phyloP scores from a whole-genome alignment of 768 basidiomycete species.

The Dacryopinax primogenitus region DNA sequence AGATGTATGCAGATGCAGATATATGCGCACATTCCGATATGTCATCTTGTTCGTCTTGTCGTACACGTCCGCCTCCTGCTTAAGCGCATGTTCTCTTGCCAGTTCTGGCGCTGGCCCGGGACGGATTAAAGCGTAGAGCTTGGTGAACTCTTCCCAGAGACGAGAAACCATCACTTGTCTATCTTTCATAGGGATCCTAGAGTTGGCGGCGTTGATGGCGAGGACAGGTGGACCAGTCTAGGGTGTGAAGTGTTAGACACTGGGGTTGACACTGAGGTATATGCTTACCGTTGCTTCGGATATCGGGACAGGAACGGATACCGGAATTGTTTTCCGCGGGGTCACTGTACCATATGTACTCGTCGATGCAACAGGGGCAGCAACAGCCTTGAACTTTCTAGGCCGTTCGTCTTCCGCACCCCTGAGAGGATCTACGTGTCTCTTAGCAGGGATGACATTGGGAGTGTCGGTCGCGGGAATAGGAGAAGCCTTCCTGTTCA shows the following conservation, averaged over 20 bases:
- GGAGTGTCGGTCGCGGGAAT: neutral
- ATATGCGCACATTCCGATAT: slow-evolving; percentile 58
- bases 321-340: slow-evolving; percentile 33
- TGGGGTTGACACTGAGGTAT: neutral
- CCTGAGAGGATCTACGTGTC: slow-evolving; percentile 30
- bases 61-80: slow-evolving; percentile 72
- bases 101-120: slow-evolving; percentile 40
- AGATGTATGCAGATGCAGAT: slow-evolving; percentile 16
- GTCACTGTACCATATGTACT: no score
- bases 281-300: slow-evolving; percentile 8
- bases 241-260: neutral
- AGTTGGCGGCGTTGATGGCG: slow-evolving; percentile 50
- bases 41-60: slow-evolving; percentile 58
- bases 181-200: slow-evolving; percentile 57
- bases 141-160: slow-evolving; percentile 57
- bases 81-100: slow-evolving; percentile 64
- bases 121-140: slow-evolving; percentile 50
- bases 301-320: slow-evolving; percentile 31
- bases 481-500: slow-evolving; percentile 1
- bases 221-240: slow-evolving; percentile 55
- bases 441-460: slow-evolving; percentile 37
- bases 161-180: slow-evolving; percentile 65
- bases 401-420: slow-evolving; percentile 39
- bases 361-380: no score
- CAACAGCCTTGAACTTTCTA: slow-evolving; percentile 49